These are phyloP conservation scores for Aspergillus brasiliensis DNA, from an alignment of 2,329 filamentous ascomycete species.

Conservation along the genomic window DNA sequence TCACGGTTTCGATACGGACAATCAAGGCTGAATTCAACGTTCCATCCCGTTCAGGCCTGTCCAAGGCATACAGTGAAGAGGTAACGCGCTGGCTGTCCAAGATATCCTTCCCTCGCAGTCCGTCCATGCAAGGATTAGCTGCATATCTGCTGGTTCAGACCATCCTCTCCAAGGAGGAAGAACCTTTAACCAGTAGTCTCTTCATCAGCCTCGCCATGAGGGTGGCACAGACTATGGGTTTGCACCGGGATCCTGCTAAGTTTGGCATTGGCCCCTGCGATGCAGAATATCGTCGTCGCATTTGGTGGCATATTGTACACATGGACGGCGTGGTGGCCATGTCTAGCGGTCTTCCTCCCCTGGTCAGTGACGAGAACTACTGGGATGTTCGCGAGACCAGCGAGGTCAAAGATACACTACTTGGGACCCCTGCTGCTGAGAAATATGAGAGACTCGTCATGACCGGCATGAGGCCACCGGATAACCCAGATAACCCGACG, in stretches of 20 bases:
- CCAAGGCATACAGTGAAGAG: constrained; percentile 45
- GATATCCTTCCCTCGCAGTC: constrained; percentile 49
- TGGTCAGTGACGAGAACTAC: constrained; percentile 51
- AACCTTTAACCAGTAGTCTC: constrained; percentile 51
- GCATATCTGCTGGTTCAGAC: constrained; percentile 53
- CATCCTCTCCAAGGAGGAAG: constrained; percentile 51
- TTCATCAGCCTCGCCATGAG: constrained; percentile 51
- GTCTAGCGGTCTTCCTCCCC: constrained; percentile 51
- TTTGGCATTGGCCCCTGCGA: constrained; percentile 49
- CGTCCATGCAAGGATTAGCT: constrained; percentile 48
- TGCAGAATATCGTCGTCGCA: constrained; percentile 48
- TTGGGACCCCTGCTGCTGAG: constrained; percentile 42
- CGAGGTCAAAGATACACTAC: constrained; percentile 50
- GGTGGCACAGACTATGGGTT: constrained; percentile 52
- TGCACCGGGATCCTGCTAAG: constrained; percentile 52
- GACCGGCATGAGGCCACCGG: constrained; percentile 35
- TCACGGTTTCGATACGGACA: constrained; percentile 46
- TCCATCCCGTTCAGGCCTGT: constrained; percentile 39
- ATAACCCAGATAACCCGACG: constrained; percentile 45
- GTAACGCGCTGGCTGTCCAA: constrained; percentile 46
- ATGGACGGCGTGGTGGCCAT: constrained; percentile 54
- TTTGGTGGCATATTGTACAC: constrained; percentile 55
- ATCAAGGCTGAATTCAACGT: constrained; percentile 45
- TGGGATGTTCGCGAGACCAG: constrained; percentile 52
- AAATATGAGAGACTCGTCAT: constrained; percentile 40